phyloP scores from a whole-genome alignment of 495 filamentous ascomycete genomes.

The Penicillium bovifimosum region DNA sequence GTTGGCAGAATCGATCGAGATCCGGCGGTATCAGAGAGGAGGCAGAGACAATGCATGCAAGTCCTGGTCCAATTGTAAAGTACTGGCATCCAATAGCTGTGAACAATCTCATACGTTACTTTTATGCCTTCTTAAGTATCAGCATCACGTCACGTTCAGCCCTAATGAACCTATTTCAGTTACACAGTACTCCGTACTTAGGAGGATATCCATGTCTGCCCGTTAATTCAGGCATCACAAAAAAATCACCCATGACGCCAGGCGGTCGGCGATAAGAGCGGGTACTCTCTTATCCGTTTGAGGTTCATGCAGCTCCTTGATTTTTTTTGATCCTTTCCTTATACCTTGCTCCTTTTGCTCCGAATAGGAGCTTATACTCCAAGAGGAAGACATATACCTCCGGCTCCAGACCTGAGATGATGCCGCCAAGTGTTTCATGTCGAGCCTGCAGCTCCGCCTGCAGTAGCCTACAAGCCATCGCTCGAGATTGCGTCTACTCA shows the following conservation, averaged over 20 bases:
- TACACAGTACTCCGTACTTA: too few relatives aligned
- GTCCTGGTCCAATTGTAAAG: background rate
- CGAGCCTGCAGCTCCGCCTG: conserved; percentile 39
- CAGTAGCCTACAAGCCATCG: conserved; percentile 32
- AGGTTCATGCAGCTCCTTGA: conserved; percentile 9
- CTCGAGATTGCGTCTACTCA: conserved; percentile 18
- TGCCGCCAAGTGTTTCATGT: conserved; percentile 26
- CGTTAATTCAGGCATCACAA: background rate
- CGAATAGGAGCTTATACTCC: background rate
- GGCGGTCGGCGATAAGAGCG: conserved; percentile 25
- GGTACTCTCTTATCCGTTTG: conserved; percentile 18
- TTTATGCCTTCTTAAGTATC: background rate
- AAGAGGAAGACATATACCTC: conserved; percentile 6
- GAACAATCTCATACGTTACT: background rate
- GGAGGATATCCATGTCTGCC: background rate
- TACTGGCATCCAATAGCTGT: too few relatives aligned
- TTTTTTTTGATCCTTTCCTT: conserved; percentile 17
- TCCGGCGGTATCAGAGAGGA: background rate
- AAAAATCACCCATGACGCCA: conserved; percentile 21
- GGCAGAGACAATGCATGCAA: background rate
- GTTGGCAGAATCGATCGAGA: conserved; percentile 20
- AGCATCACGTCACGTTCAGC: too few relatives aligned
- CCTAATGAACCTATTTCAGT: background rate
- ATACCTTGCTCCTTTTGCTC: background rate
- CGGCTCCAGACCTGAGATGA: conserved; percentile 16